Percentiles rank a stretch among this genome's conserved stretches.
phyloP scores from a whole-genome alignment of 2,329 filamentous ascomycete genomes.

The Beauveria sp. region DNA sequence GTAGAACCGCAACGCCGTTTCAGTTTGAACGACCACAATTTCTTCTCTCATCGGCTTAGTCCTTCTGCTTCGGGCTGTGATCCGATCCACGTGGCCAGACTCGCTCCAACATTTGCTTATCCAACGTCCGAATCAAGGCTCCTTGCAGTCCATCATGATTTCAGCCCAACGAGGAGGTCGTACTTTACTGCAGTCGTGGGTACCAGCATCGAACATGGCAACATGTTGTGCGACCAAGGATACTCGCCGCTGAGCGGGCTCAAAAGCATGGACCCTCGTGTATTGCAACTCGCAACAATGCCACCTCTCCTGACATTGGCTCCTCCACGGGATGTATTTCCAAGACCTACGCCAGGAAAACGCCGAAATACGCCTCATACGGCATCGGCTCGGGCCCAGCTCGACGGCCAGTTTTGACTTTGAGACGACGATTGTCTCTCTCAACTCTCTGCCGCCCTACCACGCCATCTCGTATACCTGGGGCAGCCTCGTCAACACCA shows the following conservation, averaged over 20 bases:
- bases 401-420: background rate
- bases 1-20: background rate
- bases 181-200: background rate
- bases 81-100: background rate
- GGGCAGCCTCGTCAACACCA: background rate
- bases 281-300: background rate
- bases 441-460: background rate
- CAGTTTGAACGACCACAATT: background rate
- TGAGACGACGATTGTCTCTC: background rate
- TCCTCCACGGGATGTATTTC: background rate
- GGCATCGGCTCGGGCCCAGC: background rate
- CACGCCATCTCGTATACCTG: background rate
- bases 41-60: background rate
- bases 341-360: background rate
- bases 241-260: background rate
- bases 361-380: background rate
- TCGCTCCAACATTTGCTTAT: background rate
- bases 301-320: background rate
- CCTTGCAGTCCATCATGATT: background rate
- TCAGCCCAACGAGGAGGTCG: background rate
- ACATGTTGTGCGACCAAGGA: background rate
- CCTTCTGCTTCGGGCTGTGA: background rate
- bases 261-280: background rate
- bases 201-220: background rate
- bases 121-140: background rate